These are phyloP conservation scores for Talinum fruticosum DNA, from an alignment of 148 eudicot genomes.

Conservation along the genomic window DNA sequence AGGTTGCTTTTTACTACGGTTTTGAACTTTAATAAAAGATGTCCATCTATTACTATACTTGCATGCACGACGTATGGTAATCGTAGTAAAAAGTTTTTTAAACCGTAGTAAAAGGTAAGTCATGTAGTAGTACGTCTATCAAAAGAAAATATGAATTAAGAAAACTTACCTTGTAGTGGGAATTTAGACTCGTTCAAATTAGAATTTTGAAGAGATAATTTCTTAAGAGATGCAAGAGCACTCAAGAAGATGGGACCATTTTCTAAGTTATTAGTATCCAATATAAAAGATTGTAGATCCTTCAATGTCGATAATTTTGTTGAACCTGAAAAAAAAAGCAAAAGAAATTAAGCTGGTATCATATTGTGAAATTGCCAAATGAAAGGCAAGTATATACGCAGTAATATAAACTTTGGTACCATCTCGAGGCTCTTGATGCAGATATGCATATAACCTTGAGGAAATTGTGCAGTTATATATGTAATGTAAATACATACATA, in stretches of 20 bases:
- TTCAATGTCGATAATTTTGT: neutral
- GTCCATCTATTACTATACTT: too few relatives aligned
- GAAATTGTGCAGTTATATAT: too few relatives aligned
- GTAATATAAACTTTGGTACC: neutral
- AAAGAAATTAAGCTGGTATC: neutral
- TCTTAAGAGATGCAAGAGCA: slow-evolving; percentile 4
- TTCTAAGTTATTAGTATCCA: neutral
- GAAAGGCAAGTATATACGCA: neutral
- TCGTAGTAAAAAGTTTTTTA: too few relatives aligned
- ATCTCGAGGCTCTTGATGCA: neutral
- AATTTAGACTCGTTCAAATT: neutral
- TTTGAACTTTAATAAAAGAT: too few relatives aligned
- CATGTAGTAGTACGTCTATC: too few relatives aligned
- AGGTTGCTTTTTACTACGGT: too few relatives aligned
- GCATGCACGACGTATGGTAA: too few relatives aligned
- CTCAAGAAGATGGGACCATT: neutral
- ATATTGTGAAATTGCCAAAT: neutral
- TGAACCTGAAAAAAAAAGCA: neutral
- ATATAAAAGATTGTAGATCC: neutral
- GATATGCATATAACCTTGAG: too few relatives aligned
- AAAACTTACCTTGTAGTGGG: neutral
- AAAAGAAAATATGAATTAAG: too few relatives aligned
- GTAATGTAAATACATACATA: neutral
- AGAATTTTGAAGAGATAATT: neutral
- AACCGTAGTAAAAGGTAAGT: too few relatives aligned